Base-by-base conservation (phyloP, 768 basidiomycete genomes). In the Leccinum variicolor region DNA sequence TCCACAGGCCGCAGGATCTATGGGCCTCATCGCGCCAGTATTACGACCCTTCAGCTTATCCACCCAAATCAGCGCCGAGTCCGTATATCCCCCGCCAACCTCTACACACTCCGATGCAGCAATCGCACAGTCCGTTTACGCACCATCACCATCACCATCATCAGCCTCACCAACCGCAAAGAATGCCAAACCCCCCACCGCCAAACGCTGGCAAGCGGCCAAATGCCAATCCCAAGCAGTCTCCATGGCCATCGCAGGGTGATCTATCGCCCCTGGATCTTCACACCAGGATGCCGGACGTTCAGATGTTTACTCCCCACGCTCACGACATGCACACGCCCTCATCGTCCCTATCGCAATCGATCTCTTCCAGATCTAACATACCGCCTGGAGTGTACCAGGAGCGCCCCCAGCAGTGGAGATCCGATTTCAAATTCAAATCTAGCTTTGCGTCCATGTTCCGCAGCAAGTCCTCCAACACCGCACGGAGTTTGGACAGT, bases 351-450 rank as follows among this genome's bases (percentile, higher is more conserved):
- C 49, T 64, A 5, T 68, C 69, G 1, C 64, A 46, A 46, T 56
- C 66, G 5, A 52, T 43, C 26, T 56, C 66, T 19, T 55, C 55
- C 3, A 46, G 57, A 21, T 59, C 66, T 31, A 61, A 34, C 6
- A 48, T 58, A 4, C 65, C 62, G 4, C 59, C 54, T 7, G 31
- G 46, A 10, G 43, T 59, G 46, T 62, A 56, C 41, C 59, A 51
- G 23, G 71, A 70, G 26, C 68, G 62, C 9, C 70, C 71, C 3
- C 62, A 62, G 46, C 60, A 62, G 6, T 72, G 72, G 71, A 65
- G 71, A 51, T 57, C 59, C 13, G 72, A 68, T 59, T 72, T 73
- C 58, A 73, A 62, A 53, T 72, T 73, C 55, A 72, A 68, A 21
- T 70, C 68, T 10, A 64, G 65, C 1, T 60, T 72, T 53, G 61